These are phyloP conservation scores for Lignosus rhinocerotis DNA, from an alignment of 1,284 basidiomycete species.

Conservation along the genomic window DNA sequence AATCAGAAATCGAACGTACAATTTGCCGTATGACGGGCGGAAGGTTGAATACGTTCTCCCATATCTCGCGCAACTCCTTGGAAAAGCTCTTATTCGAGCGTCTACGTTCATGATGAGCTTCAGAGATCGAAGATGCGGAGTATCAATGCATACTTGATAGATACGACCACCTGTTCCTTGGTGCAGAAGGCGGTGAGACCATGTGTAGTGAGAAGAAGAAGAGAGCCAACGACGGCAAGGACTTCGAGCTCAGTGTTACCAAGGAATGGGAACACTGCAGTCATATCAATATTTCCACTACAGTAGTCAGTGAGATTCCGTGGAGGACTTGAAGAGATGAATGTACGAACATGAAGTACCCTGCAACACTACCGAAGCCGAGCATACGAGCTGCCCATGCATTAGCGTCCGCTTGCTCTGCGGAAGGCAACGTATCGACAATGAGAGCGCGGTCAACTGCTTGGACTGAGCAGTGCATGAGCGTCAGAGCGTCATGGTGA, in stretches of 20 bases:
- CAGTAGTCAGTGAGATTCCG: neutral
- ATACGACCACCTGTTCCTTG: conserved; percentile 75
- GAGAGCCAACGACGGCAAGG: conserved; percentile 56
- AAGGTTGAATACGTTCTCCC: conserved; percentile 65
- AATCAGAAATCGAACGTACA: conserved; percentile 45
- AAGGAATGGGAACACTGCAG: conserved; percentile 63
- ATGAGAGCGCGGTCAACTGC: conserved; percentile 83
- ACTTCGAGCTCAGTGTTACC: conserved; percentile 82
- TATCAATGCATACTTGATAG: conserved; percentile 38
- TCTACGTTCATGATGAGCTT: conserved; percentile 19
- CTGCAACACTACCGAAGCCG: conserved; percentile 78
- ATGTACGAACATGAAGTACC: conserved; percentile 78
- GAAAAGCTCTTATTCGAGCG: conserved; percentile 43
- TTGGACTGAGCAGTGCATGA: conserved; percentile 52
- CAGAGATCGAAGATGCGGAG: neutral
- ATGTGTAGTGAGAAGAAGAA: conserved; percentile 56
- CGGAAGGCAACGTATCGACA: conserved; percentile 68
- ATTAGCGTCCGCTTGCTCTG: conserved; percentile 83
- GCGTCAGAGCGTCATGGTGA: neutral
- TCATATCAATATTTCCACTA: conserved; percentile 77
- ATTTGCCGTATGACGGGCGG: conserved; percentile 80
- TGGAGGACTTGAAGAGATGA: neutral
- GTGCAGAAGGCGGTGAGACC: conserved; percentile 63
- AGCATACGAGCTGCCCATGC: conserved; percentile 95
- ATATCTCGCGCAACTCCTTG: conserved; percentile 63